These are phyloP conservation scores for Epichloe hybrida DNA, from an alignment of 2,329 filamentous ascomycete genomes.

Conservation along the genomic window DNA sequence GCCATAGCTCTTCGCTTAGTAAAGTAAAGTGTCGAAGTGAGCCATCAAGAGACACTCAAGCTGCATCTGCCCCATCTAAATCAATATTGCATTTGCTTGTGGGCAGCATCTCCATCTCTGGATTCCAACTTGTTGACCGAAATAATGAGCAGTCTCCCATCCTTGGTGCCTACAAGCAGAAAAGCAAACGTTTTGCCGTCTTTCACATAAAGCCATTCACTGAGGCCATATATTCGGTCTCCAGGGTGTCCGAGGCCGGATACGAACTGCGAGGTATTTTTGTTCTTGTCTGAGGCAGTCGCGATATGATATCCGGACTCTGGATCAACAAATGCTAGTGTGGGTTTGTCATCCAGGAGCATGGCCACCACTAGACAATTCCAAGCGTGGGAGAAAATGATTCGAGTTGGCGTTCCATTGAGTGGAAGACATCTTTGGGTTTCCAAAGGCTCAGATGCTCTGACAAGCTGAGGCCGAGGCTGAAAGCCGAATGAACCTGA, in stretches of 20 bases:
- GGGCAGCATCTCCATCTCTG: constrained; percentile 7
- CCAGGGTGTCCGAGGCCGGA: constrained; percentile 41
- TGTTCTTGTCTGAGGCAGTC: constrained; percentile 27
- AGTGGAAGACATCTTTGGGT: constrained; percentile 35
- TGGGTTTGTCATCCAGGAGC: constrained; percentile 27
- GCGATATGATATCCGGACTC: constrained; percentile 40
- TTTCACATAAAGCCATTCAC: constrained; percentile 50
- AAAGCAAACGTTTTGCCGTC: constrained; percentile 47
- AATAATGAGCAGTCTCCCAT: constrained; percentile 42
- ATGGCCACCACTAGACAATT: constrained; percentile 42
- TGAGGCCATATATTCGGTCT: constrained; percentile 46
- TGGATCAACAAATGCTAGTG: constrained; percentile 42
- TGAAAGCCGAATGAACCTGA: constrained; percentile 33
- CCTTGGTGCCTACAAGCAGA: constrained; percentile 44
- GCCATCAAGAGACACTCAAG: constrained; percentile 49
- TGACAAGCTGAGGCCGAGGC: constrained; percentile 26
- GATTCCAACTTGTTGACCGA: constrained; percentile 25
- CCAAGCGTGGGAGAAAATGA: constrained; percentile 41
- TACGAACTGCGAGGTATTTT: constrained; percentile 32
- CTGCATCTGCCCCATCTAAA: no score
- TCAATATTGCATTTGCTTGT: constrained; percentile 28
- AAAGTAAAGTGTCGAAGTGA: constrained; percentile 57
- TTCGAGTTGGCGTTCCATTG: constrained; percentile 32
- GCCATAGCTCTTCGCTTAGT: constrained; percentile 48
- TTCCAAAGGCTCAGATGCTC: no score